Evolutionary conservation across 805 yeast species (phyloP).

Genomic region (Metschnikowia lachancei): DNA sequence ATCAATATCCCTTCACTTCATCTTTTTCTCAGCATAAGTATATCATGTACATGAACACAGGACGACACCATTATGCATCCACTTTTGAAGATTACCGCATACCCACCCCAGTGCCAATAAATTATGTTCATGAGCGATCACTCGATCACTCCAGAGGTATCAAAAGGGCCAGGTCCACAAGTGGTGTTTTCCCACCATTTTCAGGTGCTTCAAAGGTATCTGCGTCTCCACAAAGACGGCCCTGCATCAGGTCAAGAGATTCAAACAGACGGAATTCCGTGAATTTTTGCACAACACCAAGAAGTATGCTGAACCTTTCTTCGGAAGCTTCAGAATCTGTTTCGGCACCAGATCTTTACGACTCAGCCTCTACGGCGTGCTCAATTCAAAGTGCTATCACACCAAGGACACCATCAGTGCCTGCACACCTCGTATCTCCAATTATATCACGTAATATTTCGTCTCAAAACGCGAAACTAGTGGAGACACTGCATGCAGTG

Average conservation of each 20-base stretch:
- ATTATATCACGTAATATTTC: neutral
- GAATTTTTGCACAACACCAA: neutral
- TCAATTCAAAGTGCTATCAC: conserved; percentile 15
- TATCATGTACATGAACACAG: too few relatives aligned
- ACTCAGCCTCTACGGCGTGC: conserved; percentile 22
- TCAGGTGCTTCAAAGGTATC: neutral
- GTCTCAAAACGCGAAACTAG: neutral
- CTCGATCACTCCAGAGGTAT: conserved; percentile 1
- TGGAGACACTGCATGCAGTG: neutral
- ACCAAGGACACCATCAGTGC: conserved; percentile 12
- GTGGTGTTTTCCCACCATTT: conserved; percentile 11
- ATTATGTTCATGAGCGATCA: too few relatives aligned
- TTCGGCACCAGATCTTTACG: conserved; percentile 37
- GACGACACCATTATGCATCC: too few relatives aligned
- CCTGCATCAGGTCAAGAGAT: neutral
- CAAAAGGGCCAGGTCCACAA: conserved; percentile 15
- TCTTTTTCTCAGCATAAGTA: too few relatives aligned
- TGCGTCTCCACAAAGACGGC: neutral
- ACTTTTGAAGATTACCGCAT: too few relatives aligned
- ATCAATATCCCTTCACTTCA: too few relatives aligned
- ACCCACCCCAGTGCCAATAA: too few relatives aligned
- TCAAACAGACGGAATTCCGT: neutral
- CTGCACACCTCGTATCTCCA: conserved; percentile 1
- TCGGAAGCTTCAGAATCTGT: conserved; percentile 30
- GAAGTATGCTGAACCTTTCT: conserved; percentile 1